Evolutionary conservation across 2,329 filamentous ascomycete species (phyloP).

Genomic region (Hypomyces perniciosus): DNA sequence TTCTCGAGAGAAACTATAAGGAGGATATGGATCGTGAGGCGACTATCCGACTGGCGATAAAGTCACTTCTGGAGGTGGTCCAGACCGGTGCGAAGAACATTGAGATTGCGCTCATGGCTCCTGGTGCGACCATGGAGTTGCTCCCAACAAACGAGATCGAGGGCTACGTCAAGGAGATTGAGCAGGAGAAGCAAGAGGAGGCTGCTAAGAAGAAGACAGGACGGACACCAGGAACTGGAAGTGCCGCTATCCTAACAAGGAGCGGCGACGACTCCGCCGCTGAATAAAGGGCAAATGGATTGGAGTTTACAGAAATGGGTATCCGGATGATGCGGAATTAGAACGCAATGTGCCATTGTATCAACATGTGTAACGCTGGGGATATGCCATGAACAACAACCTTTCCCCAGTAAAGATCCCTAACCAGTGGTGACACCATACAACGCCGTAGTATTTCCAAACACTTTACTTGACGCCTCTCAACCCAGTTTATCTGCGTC

Average conservation of each 20-base stretch:
- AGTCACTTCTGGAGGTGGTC: constrained; percentile 94
- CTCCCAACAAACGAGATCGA: constrained; percentile 94
- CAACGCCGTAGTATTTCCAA: constrained; percentile 25
- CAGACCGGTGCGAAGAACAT: constrained; percentile 99
- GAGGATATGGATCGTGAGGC: constrained; percentile 94
- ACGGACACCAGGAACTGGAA: constrained; percentile 62
- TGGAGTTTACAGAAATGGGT: constrained; percentile 20
- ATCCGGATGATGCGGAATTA: constrained; percentile 21
- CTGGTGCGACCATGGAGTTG: constrained; percentile 87
- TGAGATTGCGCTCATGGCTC: constrained; percentile 97
- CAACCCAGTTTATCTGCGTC: constrained; percentile 72
- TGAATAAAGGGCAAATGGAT: constrained; percentile 24
- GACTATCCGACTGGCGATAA: constrained; percentile 95
- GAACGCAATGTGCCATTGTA: constrained; percentile 29
- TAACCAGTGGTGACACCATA: constrained; percentile 14
- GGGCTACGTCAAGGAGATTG: constrained; percentile 95
- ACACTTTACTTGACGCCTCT: constrained; percentile 17
- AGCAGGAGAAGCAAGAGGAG: constrained; percentile 99
- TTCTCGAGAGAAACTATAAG: constrained; percentile 98
- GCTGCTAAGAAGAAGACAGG: constrained; percentile 94
- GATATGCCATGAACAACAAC: constrained; percentile 19
- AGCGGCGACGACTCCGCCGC: constrained; percentile 37
- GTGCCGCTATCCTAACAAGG: constrained; percentile 69
- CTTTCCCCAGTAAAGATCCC: constrained; percentile 1
- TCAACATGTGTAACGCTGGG: constrained; percentile 31